phyloP scores from a whole-genome alignment of 2,329 filamentous ascomycete genomes.

The Chrysoporthe austroafricana region DNA sequence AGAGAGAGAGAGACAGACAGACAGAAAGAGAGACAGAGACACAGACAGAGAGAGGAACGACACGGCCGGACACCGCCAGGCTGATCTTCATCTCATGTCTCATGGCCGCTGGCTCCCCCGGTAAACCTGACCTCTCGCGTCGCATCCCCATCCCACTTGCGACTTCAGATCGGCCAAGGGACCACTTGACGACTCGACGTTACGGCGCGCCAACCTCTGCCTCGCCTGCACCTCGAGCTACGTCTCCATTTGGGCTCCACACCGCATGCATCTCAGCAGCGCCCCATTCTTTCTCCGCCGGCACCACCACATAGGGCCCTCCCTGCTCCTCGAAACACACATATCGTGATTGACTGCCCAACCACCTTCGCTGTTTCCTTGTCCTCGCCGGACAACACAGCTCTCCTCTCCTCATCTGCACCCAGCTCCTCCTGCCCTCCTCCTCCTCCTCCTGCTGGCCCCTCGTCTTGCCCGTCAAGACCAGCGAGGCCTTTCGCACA shows the following conservation, averaged over 20 bases:
- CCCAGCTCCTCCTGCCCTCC: constrained; percentile 16
- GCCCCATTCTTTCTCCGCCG: constrained; percentile 20
- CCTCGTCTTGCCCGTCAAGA: constrained; percentile 3
- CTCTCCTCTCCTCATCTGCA: constrained; percentile 13
- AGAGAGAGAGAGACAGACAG: constrained; percentile 10
- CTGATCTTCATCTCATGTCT: constrained; percentile 22
- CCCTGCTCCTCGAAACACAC: constrained; percentile 22
- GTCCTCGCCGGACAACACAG: constrained; percentile 19
- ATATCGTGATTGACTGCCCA: constrained; percentile 30
- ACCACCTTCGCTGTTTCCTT: constrained; percentile 19
- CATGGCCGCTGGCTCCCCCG: constrained; percentile 19
- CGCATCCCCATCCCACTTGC: constrained; percentile 15
- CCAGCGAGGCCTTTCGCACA: not conserved
- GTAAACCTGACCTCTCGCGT: constrained; percentile 22
- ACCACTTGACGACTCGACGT: constrained; percentile 23
- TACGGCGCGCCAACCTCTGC: constrained; percentile 22
- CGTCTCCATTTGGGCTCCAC: constrained; percentile 29
- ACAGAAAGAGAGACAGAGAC: constrained; percentile 10
- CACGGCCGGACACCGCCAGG: constrained; percentile 6
- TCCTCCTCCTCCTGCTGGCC: constrained; percentile 4
- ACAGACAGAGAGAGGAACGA: not conserved
- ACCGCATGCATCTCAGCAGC: constrained; percentile 25
- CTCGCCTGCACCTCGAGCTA: constrained; percentile 26
- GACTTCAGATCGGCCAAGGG: constrained; percentile 19
- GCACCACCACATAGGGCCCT: not conserved